These are phyloP conservation scores for Macrocybe sp. DNA, from an alignment of 1,284 basidiomycete species.

Conservation along the genomic window DNA sequence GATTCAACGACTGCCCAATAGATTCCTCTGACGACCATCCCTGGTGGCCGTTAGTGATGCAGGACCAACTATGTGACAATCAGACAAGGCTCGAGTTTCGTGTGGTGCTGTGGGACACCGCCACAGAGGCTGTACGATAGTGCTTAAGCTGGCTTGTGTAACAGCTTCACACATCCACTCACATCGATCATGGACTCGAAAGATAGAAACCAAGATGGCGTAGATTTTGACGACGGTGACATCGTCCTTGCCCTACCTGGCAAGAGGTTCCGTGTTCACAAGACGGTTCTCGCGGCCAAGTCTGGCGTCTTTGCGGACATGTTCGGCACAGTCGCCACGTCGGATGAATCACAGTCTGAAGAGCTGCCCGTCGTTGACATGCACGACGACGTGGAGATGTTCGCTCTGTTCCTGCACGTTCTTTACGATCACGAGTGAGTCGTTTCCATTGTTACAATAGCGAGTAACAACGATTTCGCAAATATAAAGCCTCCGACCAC, in stretches of 20 bases:
- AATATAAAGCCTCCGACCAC: slow-evolving; percentile 3
- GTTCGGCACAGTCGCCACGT: slow-evolving; percentile 3
- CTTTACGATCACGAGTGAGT: slow-evolving; percentile 7
- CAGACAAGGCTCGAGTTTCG: no score
- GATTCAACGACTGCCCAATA: no score
- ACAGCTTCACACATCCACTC: no score
- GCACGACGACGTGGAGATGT: slow-evolving; percentile 7
- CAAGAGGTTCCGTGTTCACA: slow-evolving; percentile 7
- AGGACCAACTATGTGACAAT: no score
- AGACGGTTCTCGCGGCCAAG: slow-evolving; percentile 3
- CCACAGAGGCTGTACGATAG: no score
- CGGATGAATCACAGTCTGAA: not conserved
- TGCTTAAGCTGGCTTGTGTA: no score
- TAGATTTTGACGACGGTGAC: slow-evolving; percentile 8
- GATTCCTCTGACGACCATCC: no score
- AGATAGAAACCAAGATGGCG: no score
- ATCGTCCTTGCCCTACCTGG: slow-evolving; percentile 1
- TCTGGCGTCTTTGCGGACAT: slow-evolving; percentile 9
- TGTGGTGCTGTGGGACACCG: no score
- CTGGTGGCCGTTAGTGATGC: no score
- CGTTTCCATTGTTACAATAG: not conserved
- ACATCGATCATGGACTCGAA: no score
- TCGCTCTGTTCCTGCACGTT: slow-evolving; percentile 8
- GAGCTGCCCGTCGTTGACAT: slow-evolving; percentile 3
- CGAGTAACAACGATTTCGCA: not conserved